phyloP scores from a whole-genome alignment of 371 early-diverging fungal species.

The Mortierella sp. region DNA sequence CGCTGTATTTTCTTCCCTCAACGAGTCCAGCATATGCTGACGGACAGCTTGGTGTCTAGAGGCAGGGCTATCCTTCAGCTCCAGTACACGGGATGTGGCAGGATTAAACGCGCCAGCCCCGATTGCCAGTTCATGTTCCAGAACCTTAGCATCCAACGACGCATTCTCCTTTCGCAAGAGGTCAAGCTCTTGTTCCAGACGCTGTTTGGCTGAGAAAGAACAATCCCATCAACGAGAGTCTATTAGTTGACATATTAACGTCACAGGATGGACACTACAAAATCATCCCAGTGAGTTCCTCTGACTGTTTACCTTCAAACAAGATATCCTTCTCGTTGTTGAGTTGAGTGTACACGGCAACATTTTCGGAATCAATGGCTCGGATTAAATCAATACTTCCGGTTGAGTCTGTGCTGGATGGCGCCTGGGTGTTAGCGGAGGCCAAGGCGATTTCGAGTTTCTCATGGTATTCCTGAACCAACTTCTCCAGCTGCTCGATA shows the following conservation, averaged over 20 bases:
- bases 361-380: conserved; percentile 10
- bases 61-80: conserved; percentile 81
- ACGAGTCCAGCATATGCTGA: conserved; percentile 66
- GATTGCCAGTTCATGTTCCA: conserved; percentile 65
- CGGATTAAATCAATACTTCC: conserved; percentile 13
- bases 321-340: conserved; percentile 21
- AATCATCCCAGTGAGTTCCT: no score
- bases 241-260: background rate
- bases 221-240: background rate
- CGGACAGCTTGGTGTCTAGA: conserved; percentile 72
- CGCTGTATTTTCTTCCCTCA: conserved; percentile 69
- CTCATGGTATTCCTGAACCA: conserved; percentile 67
- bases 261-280: no score
- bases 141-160: conserved; percentile 45
- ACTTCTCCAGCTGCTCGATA: conserved; percentile 68
- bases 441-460: conserved; percentile 42
- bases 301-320: conserved; percentile 46
- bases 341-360: conserved; percentile 12
- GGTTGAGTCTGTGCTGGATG: background rate
- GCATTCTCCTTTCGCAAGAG: conserved; percentile 53
- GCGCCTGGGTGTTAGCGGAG: background rate
- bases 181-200: conserved; percentile 40
- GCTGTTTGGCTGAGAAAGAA: conserved; percentile 22
- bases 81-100: conserved; percentile 68
- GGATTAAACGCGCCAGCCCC: conserved; percentile 77